Conservation (phyloP, 352 stramenopile genomes). For the Chloridella minuta region DNA sequence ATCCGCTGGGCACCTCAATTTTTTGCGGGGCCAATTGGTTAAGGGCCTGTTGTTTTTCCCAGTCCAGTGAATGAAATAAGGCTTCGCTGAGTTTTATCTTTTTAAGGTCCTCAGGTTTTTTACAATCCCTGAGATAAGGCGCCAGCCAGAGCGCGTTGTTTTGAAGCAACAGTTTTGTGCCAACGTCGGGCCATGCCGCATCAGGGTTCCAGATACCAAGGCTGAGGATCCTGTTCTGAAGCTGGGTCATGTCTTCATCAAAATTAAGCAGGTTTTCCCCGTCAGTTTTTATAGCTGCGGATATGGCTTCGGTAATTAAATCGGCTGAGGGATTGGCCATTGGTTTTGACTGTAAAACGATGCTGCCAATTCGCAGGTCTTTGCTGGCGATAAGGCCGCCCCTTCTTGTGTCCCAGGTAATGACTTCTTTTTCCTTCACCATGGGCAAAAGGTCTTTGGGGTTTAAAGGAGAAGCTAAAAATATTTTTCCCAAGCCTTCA, state of each 20-base stretch:
- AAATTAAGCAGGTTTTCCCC: neutral
- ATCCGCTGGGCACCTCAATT: neutral
- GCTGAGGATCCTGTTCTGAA: neutral
- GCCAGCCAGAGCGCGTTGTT: neutral
- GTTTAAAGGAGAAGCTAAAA: neutral
- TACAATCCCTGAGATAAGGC: neutral
- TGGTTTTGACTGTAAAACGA: neutral
- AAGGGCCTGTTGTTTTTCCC: neutral
- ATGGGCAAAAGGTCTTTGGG: neutral
- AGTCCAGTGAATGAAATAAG: neutral
- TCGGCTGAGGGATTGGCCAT: no score
- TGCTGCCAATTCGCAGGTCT: neutral
- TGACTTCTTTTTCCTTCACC: neutral
- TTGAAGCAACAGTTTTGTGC: neutral
- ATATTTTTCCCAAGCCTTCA: neutral
- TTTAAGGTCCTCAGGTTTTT: neutral
- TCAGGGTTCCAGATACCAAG: neutral
- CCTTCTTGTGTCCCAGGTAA: neutral
- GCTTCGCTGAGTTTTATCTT: neutral
- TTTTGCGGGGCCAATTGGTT: neutral
- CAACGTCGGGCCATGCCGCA: neutral
- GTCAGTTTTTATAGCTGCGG: neutral
- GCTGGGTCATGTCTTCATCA: neutral
- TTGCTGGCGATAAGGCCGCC: neutral
- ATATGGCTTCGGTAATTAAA: neutral